Base-by-base conservation (phyloP, 805 yeast species). In the Yamadazyma takamatsuzukensis region DNA sequence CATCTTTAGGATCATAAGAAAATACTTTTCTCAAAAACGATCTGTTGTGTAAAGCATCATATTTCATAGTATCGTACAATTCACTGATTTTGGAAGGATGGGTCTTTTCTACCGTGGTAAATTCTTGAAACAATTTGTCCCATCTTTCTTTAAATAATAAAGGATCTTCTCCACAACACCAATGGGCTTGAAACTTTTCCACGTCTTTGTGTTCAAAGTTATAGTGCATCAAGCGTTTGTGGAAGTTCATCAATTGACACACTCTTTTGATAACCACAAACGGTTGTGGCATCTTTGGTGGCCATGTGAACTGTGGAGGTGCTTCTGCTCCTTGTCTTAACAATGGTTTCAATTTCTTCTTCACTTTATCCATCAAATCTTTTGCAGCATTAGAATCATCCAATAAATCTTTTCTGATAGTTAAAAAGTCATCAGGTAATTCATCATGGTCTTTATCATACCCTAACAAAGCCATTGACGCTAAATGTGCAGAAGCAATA, bases 81-180 rank as follows among this genome's bases (percentile, higher is more conserved):
- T 93, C 99, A 29, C 95, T 83, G 40, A 93, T 90, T 63, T 90
- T 93, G 2, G 96, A 82, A 8, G 99, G 99, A 59, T 93, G 97
- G 2, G 93, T 96, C 59, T 93, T 93, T 45, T 93, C 99, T 32
- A 89, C 93, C 29, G 84, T 77, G 15, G 80, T 78, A 61, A 93
- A 93, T 59, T 93, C 99, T 43, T 79, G 83, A 59, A 93, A 93
- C 30, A 93, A 66, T 54, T 93, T 93, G 49, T 89, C 97, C 99
- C 99, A 93, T 51, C 99, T 74, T 61, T 93, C 99, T 43, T 79
- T 80, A 64, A 93, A 90, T 39, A 93, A 61, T 39, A 72, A 64
- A 4, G 98, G 88, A 54, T 93, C 97, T 56, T 93, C 99, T 14
- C 88, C 89, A 59, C 97, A 89, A 53, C 99, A 93, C 99, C 99